Percentiles rank a stretch among this genome's conserved stretches.
phyloP scores from a whole-genome alignment of 2,329 filamentous ascomycete genomes.

The Capronia americana region DNA sequence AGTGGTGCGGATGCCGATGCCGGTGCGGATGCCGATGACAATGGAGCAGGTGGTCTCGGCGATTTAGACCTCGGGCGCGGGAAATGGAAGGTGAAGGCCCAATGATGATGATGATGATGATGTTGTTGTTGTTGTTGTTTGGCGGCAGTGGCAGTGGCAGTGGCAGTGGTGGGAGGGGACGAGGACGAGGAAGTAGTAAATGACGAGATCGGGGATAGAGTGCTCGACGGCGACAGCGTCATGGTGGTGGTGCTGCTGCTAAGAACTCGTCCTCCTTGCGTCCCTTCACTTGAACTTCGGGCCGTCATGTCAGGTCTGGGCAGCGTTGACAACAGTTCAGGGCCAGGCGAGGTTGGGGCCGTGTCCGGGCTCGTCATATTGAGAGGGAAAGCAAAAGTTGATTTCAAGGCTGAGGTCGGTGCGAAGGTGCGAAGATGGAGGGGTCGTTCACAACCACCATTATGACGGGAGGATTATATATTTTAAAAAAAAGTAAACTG shows the following conservation, averaged over 20 bases:
- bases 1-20: neutral
- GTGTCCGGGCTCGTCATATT: neutral
- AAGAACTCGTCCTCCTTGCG: neutral
- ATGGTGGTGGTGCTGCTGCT: neutral
- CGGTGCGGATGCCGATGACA: slow-evolving; percentile 3
- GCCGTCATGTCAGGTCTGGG: slow-evolving; percentile 13
- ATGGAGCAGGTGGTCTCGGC: slow-evolving; percentile 9
- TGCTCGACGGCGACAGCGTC: slow-evolving; percentile 12
- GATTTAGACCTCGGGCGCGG: slow-evolving; percentile 16
- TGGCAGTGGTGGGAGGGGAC: no score
- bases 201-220: slow-evolving; percentile 17
- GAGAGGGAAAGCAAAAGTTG: no score
- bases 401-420: neutral
- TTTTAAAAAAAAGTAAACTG: no score
- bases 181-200: neutral
- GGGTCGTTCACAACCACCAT: neutral
- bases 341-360: neutral
- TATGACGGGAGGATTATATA: no score
- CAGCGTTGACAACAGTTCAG: neutral
- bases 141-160: neutral
- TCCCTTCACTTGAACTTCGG: slow-evolving; percentile 13
- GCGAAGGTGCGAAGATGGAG: neutral
- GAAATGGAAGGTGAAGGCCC: slow-evolving; percentile 17
- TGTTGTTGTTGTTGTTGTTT: neutral
- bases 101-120: neutral